Base-by-base conservation (phyloP, 768 basidiomycete species). In the Leucogyrophana mollusca region DNA sequence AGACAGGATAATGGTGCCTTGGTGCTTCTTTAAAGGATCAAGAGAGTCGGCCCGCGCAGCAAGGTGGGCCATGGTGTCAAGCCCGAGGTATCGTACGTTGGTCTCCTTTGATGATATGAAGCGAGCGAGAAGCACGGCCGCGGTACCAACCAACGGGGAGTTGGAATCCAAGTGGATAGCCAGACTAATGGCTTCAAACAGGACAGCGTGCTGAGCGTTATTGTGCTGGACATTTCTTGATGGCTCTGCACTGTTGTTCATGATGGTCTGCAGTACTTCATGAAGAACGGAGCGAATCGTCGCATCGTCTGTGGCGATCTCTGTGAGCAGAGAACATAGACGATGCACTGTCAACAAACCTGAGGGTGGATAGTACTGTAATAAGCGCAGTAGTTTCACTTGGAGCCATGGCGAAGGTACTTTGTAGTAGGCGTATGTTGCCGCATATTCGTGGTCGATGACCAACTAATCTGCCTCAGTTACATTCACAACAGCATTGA, bases 51-150 rank as follows among this genome's bases (percentile, higher is more conserved):
- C 87, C 37, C 92, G 83, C 7, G 94, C 94, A 4, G 96, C 96
- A 14, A 99, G 82, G 71, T 98, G 95, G 3, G 96, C 94, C 88
- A 99, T 93, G 36, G 93, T 95, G 65, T 99, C 95, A 43, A 99
- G 76, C 18, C 96, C 94, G 35, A 99, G 83, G 70, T 99, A 99
- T 46, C 96, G 79, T 36, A 98, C 94, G 59, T 99, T 99, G 30
- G 96, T 99, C 68, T 99, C 96, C 66, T 95, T 97, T 16, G 94
- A 94, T 45, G 91, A 87, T 55, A 99, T 97, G 66, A 98, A 99
- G 1, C 91, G 83, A 34, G 95, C 95, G 17, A 99, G 81, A 17
- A 98, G 79, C 41, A 91, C 78, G 2, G 94, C 90, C 21, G 96
- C 93, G 5, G 85, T 88, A 46, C 80, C 78, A 10, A 97, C 94